A percentile compares a stretch with the other conserved stretches of the same genome.
Conservation (phyloP, 1,139 yeast genomes). For the Suhomyces kunorum region DNA sequence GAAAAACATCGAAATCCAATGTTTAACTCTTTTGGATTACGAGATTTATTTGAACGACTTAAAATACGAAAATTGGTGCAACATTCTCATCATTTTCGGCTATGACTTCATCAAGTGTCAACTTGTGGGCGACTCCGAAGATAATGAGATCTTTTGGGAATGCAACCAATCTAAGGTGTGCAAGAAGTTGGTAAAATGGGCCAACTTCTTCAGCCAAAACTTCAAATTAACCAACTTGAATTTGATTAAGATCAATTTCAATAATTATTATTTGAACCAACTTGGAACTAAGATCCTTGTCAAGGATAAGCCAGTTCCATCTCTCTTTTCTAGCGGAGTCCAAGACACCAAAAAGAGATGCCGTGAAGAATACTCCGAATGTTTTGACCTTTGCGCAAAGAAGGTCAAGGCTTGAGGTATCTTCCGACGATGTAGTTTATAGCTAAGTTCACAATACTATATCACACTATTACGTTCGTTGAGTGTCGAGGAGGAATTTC, state of each 20-base stretch:
- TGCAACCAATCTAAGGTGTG: conserved; percentile 23
- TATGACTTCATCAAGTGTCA: conserved; percentile 41
- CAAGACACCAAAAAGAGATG: conserved; percentile 22
- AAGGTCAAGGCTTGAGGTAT: conserved; percentile 6
- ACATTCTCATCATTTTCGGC: conserved; percentile 45
- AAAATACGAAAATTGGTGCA: conserved; percentile 59
- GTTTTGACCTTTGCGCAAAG: conserved; percentile 5
- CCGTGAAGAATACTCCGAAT: conserved; percentile 14
- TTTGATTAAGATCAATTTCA: conserved; percentile 30
- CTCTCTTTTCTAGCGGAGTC: conserved; percentile 17
- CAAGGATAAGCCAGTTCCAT: conserved; percentile 16
- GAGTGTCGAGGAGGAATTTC: background rate
- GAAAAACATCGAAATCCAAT: conserved; percentile 53
- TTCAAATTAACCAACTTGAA: conserved; percentile 20
- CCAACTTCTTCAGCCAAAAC: conserved; percentile 25
- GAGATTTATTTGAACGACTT: conserved; percentile 51
- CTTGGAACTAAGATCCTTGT: conserved; percentile 37
- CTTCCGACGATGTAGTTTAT: conserved; percentile 1
- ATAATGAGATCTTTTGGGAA: conserved; percentile 36
- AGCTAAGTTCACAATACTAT: conserved; percentile 1
- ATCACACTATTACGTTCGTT: conserved; percentile 1
- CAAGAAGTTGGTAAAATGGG: conserved; percentile 35
- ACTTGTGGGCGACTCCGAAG: conserved; percentile 16
- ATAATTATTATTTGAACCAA: conserved; percentile 35
- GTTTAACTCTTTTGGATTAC: conserved; percentile 57